Conservation (phyloP, 2,329 filamentous ascomycete genomes). For the Neofusicoccum sp. region DNA sequence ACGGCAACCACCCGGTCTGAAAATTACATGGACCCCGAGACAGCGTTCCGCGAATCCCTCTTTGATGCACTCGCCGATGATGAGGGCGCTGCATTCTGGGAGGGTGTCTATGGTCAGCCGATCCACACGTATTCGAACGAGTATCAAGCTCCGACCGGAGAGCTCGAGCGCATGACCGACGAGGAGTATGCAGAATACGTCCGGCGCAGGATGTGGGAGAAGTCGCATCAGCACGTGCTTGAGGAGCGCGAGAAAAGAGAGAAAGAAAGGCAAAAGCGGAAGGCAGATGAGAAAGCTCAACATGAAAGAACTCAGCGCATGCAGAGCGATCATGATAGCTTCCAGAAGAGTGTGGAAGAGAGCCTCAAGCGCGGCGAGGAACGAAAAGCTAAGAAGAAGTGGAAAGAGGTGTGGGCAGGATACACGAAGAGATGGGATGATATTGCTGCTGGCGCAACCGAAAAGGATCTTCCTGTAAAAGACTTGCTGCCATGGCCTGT, state of each 20-base stretch:
- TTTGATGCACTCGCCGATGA: constrained; percentile 98
- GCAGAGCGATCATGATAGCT: constrained; percentile 48
- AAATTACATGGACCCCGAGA: constrained; percentile 62
- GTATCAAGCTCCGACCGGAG: constrained; percentile 55
- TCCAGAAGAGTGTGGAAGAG: constrained; percentile 68
- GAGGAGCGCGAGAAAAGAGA: constrained; percentile 71
- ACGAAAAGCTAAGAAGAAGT: constrained; percentile 60
- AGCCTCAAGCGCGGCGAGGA: constrained; percentile 69
- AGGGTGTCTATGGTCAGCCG: constrained; percentile 93
- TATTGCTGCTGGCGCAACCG: constrained; percentile 38
- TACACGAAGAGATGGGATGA: constrained; percentile 68
- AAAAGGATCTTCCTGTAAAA: constrained; percentile 21
- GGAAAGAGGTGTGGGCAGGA: constrained; percentile 63
- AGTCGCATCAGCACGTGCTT: constrained; percentile 79
- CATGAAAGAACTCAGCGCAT: constrained; percentile 33
- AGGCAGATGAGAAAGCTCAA: constrained; percentile 46
- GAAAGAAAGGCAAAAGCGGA: constrained; percentile 50
- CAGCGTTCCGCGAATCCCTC: constrained; percentile 87
- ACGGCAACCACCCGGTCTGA: constrained; percentile 23
- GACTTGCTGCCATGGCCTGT: constrained; percentile 72
- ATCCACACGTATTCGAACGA: constrained; percentile 75
- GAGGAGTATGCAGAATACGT: constrained; percentile 91
- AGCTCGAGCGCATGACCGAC: constrained; percentile 83
- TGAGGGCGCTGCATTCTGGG: constrained; percentile 94
- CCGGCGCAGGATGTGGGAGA: constrained; percentile 91